Evolutionary conservation across 2,329 filamentous ascomycete genomes (phyloP), one percentile per base, ranked within the genome.

Genomic region (Colletotrichum neosansevieriae): DNA sequence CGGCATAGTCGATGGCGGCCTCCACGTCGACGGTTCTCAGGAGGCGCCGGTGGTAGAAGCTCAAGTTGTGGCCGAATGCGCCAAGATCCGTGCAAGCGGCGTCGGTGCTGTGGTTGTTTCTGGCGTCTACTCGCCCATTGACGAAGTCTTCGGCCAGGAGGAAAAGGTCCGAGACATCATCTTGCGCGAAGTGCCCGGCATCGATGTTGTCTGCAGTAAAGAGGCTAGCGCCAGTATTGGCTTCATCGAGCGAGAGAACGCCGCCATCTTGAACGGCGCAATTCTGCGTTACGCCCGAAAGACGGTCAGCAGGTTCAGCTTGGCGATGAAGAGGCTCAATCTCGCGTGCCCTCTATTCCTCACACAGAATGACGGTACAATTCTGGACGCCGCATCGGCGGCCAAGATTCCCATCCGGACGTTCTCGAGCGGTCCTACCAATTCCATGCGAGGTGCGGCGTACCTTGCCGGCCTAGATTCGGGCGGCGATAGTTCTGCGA

Each of bases 231-330:
- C 82, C 70, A 69, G 63, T 21, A 75, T 86, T 11, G 86, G 79
- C 44, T 87, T 89, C 60, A 77, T 90, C 7, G 88, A 90, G 76
- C 81, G 89, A 42, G 89, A 91, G 75, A 91, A 91, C 72, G 88
- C 89, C 0, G 84, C 87, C 2, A 88, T 91, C 17, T 78, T 91
- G 19, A 91, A 91, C 71, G 89, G 88, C 0, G 84, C 88, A 2
- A 88, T 91, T 38, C 78, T 90, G 11, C 74, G 81, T 0, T 69
- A 69, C 34, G 67, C 67, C 0, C 54, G 67, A 17, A 58, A 44
- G 44, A 89, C 89, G 72, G 88, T 88, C 0, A 80, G 82, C 15
- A 81, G 81, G 70, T 91, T 91, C 71, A 79, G 84, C 24, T 78
- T 80, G 42, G 84, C 88, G 1, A 82, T 90, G 49, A 75, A 76